These are phyloP conservation scores for Teratosphaeria nubilosa DNA, from an alignment of 2,329 filamentous ascomycete genomes.

Conservation along the genomic window DNA sequence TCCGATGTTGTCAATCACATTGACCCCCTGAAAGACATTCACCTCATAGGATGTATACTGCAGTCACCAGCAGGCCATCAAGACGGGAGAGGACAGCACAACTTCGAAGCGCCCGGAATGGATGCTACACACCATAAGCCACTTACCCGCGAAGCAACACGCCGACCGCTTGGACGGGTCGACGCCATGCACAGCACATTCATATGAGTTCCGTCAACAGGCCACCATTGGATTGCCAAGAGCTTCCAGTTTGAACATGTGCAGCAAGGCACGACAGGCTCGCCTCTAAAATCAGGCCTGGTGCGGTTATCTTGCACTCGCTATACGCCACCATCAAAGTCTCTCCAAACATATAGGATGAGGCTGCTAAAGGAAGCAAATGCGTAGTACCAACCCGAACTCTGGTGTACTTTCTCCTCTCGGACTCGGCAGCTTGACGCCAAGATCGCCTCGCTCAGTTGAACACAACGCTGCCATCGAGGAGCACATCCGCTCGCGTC, in stretches of 20 bases:
- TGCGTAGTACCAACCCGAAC: constrained; percentile 1
- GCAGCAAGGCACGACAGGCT: background rate
- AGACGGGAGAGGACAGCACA: background rate
- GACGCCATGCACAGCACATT: background rate
- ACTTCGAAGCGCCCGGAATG: too few relatives aligned
- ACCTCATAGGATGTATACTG: background rate
- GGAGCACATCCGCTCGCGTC: constrained; percentile 8
- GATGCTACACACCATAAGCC: background rate
- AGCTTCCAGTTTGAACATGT: background rate
- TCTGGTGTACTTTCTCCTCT: constrained; percentile 9
- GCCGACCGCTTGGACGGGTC: background rate
- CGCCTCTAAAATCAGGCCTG: background rate
- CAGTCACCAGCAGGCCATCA: background rate
- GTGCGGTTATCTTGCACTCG: background rate
- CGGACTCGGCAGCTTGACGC: constrained; percentile 8
- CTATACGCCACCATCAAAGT: background rate
- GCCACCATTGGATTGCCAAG: background rate
- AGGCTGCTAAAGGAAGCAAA: background rate
- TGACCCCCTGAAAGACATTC: background rate
- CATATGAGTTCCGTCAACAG: background rate
- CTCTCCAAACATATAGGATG: background rate
- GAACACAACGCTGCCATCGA: constrained; percentile 6
- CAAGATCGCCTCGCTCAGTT: constrained; percentile 6
- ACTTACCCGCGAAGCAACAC: too few relatives aligned
- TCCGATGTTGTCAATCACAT: background rate